Evolutionary conservation across 2,329 filamentous ascomycete species (phyloP).

Genomic region (Xylariaceae sp.): DNA sequence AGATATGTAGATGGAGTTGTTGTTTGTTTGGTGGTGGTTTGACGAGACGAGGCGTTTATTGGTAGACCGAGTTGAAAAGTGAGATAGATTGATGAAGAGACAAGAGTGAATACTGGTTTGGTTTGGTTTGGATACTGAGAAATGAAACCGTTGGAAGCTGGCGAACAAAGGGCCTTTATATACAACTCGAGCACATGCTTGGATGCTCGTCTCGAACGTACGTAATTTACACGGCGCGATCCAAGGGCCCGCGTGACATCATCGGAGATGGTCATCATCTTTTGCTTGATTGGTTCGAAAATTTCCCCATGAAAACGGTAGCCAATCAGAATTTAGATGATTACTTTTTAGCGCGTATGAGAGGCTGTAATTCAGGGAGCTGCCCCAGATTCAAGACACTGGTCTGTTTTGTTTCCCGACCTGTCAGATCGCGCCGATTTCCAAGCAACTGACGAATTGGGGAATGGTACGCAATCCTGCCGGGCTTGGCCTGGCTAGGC

Average conservation of each 20-base stretch:
- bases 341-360: constrained; percentile 8
- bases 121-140: not conserved
- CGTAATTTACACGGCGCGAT: not conserved
- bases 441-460: not conserved
- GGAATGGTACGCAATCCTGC: not conserved
- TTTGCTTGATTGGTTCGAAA: constrained; percentile 11
- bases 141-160: not conserved
- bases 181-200: not conserved
- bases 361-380: not conserved
- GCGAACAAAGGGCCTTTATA: constrained; percentile 1
- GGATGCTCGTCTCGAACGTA: not conserved
- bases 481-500: not conserved
- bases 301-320: not conserved
- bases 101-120: not conserved
- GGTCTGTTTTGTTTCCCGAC: not conserved
- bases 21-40: not conserved
- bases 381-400: not conserved
- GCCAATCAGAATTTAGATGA: constrained; percentile 17
- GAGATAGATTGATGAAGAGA: not conserved
- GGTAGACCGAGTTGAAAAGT: not conserved
- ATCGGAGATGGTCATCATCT: constrained; percentile 13
- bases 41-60: not conserved
- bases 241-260: constrained; percentile 13
- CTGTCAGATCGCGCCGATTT: constrained; percentile 8
- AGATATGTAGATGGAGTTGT: not conserved